Base-by-base conservation (phyloP, 352 stramenopile species). In the Globisporangium mamillatum region DNA sequence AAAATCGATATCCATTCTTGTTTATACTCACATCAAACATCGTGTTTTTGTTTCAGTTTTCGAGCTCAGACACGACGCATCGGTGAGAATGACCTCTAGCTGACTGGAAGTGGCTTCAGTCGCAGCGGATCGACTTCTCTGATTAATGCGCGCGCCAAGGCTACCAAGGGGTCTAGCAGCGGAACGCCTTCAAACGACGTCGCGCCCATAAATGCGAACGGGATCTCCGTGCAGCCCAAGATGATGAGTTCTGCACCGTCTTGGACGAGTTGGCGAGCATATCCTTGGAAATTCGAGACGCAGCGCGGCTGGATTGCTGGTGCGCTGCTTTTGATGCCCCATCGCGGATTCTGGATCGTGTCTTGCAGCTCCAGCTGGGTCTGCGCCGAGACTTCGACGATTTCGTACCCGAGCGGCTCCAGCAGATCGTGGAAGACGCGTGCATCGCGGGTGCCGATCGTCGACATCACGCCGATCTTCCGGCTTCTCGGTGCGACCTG, bases 311-410 rank as follows among this genome's bases (percentile, higher is more conserved):
- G 61, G 18, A 82, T 73, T 14, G 60, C 66, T 3, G 77, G 77
- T 4, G 79, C 75, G 12, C 57, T 80, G 71, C 75, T 84, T 68
- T 88, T 88, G 73, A 88, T 83, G 5, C 79, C 79, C 79, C 79
- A 88, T 25, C 79, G 61, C 2, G 75, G 73, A 53, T 85, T 82
- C 29, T 62, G 66, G 65, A 88, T 88, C 24, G 79, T 82, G 48
- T 88, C 79, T 34, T 88, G 78, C 24, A 88, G 56, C 46, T 82
- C 77, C 16, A 34, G 41, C 63, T 88, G 79, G 16, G 70, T 68
- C 6, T 72, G 56, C 2, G 68, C 64, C 12, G 64, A 58, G 14
- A 88, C 79, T 63, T 85, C 63, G 4, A 85, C 29, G 20, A 88
- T 66, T 8, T 65, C 70, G 68, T 79, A 82, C 7, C 77, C 79